These are phyloP conservation scores for Suillus subaureus DNA, from an alignment of 768 basidiomycete genomes.

Conservation along the genomic window DNA sequence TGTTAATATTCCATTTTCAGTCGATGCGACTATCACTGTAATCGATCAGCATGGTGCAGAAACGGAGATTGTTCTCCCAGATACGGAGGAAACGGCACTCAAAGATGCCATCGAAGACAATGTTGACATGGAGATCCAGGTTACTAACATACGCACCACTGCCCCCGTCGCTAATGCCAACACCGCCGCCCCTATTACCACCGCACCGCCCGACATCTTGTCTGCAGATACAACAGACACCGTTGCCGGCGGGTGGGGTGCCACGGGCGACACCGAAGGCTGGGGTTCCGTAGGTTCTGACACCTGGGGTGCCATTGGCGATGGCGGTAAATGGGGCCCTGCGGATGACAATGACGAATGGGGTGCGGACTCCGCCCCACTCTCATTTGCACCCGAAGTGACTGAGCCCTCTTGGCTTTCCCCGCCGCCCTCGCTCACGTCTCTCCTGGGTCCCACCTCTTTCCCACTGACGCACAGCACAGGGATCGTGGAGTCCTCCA, in stretches of 20 bases:
- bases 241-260: slow-evolving; percentile 17
- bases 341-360: slow-evolving; percentile 15
- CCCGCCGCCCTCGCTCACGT: slow-evolving; percentile 31
- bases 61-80: slow-evolving; percentile 23
- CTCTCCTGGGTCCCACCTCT: slow-evolving; percentile 23
- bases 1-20: slow-evolving; percentile 11
- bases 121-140: slow-evolving; percentile 21
- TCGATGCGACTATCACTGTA: slow-evolving; percentile 21
- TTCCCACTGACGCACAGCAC: no score
- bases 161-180: slow-evolving; percentile 1
- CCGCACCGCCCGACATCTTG: slow-evolving; percentile 3
- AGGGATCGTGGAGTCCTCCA: slow-evolving; percentile 55
- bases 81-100: slow-evolving; percentile 22
- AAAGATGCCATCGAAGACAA: slow-evolving; percentile 34
- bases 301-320: slow-evolving; percentile 15
- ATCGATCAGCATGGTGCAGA: slow-evolving; percentile 19
- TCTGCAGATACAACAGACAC: slow-evolving; percentile 5
- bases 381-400: slow-evolving; percentile 16
- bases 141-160: slow-evolving; percentile 4
- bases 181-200: neutral
- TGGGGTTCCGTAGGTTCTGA: slow-evolving; percentile 11
- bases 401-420: slow-evolving; percentile 27
- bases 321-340: slow-evolving; percentile 14
- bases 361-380: slow-evolving; percentile 10
- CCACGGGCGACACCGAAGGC: slow-evolving; percentile 1